phyloP scores from a whole-genome alignment of 208 protist genomes.

The Wallacemonas rigidus region DNA sequence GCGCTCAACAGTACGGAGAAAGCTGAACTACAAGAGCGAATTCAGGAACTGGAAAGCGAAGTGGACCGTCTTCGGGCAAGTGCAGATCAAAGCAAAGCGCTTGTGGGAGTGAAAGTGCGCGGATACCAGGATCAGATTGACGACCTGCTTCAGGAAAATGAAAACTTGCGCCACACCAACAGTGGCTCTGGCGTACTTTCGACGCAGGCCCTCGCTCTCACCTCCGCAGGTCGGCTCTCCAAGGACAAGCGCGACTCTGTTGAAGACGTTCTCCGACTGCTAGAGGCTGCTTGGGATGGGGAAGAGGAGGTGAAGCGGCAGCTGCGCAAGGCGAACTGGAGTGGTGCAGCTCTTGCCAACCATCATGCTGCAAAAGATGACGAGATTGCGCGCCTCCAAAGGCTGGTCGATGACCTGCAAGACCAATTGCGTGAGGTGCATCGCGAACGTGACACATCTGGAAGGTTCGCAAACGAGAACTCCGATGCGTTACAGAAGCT shows the following conservation, averaged over 20 bases:
- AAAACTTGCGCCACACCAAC: slow-evolving; percentile 19
- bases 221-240: slow-evolving; percentile 38
- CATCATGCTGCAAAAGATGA: slow-evolving; percentile 59
- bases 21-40: slow-evolving; percentile 7
- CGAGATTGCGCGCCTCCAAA: slow-evolving; percentile 44
- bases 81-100: slow-evolving; percentile 37
- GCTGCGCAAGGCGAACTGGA: slow-evolving; percentile 29
- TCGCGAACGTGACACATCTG: slow-evolving; percentile 18
- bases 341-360: slow-evolving; percentile 31
- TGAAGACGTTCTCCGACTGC: slow-evolving; percentile 73
- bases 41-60: slow-evolving; percentile 36
- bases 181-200: neutral
- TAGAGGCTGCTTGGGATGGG: slow-evolving; percentile 67
- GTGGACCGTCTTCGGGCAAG: slow-evolving; percentile 23
- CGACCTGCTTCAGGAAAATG: slow-evolving; percentile 53
- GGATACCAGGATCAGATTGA: slow-evolving; percentile 47
- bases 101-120: slow-evolving; percentile 15
- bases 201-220: neutral
- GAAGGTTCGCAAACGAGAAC: neutral
- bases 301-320: slow-evolving; percentile 50
- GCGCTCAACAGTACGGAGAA: neutral
- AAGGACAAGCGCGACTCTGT: slow-evolving; percentile 78
- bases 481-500: neutral
- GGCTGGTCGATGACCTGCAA: slow-evolving; percentile 39
- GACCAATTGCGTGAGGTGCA: slow-evolving; percentile 34